phyloP scores from a whole-genome alignment of 169 alveolate genomes.

The Eimeria necatrix region DNA sequence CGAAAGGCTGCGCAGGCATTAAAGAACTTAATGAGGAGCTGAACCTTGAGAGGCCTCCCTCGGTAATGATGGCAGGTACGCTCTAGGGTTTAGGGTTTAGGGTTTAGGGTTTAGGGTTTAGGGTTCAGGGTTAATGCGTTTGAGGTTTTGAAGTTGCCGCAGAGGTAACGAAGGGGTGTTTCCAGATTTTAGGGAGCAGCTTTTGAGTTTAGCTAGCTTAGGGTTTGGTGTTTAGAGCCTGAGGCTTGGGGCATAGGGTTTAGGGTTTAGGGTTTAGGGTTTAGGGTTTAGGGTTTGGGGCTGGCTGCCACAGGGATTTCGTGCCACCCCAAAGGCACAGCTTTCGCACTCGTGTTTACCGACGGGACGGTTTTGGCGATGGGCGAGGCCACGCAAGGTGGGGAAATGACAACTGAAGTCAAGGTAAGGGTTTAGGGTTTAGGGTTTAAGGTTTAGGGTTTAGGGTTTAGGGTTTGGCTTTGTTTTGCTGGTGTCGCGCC shows the following conservation, averaged over 20 bases:
- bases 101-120: not conserved
- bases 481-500: not conserved
- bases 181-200: no score
- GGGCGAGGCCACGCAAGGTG: constrained; percentile 50
- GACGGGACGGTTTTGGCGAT: constrained; percentile 76
- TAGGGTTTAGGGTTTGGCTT: constrained; percentile 13
- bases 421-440: constrained; percentile 43
- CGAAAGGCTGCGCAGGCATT: constrained; percentile 7
- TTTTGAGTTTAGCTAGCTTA: not conserved
- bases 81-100: not conserved
- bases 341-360: constrained; percentile 55
- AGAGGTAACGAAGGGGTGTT: not conserved
- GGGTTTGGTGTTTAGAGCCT: no score
- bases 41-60: not conserved
- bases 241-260: no score
- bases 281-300: constrained; percentile 41
- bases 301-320: constrained; percentile 28
- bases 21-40: not conserved
- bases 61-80: constrained; percentile 73
- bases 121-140: not conserved
- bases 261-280: constrained; percentile 45
- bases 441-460: constrained; percentile 34
- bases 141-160: not conserved
- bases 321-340: constrained; percentile 44
- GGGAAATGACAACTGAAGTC: constrained; percentile 42